Percentiles rank a stretch among this genome's conserved stretches.
Evolutionary conservation across 345 rosid genomes (phyloP).

Genomic region (Gossypium mustelinum): DNA sequence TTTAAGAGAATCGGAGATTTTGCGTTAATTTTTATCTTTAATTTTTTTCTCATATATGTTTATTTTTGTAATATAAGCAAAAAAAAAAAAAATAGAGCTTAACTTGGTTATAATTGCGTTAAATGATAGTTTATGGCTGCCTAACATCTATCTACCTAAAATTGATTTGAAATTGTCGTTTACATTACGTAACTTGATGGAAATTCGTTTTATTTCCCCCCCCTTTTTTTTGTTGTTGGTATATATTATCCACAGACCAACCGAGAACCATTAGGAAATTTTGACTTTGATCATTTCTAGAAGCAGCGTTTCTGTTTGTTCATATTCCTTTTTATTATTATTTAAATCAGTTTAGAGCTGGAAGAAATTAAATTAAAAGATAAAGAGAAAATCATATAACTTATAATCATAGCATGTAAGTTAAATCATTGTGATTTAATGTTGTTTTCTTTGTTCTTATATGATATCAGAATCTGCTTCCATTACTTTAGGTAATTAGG

Average conservation of each 20-base stretch:
- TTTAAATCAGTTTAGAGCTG: neutral
- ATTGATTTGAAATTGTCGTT: neutral
- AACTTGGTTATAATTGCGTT: neutral
- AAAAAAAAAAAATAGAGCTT: neutral
- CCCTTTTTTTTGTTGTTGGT: neutral
- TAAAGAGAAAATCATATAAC: neutral
- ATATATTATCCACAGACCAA: neutral
- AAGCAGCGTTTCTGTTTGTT: neutral
- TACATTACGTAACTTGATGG: neutral
- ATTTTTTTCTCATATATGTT: neutral
- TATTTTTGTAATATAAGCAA: neutral
- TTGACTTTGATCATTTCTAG: neutral
- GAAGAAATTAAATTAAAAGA: neutral
- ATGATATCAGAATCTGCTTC: neutral
- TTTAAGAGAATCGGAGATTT: neutral
- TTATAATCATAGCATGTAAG: neutral
- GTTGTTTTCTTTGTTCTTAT: neutral
- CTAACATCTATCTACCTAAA: no score
- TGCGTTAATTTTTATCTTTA: neutral
- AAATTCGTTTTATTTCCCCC: neutral
- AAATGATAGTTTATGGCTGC: neutral
- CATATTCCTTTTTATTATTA: neutral
- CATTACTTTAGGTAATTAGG: neutral
- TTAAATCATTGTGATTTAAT: constrained; percentile 3
- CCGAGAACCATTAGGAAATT: neutral